These are phyloP conservation scores for Cerrena zonata DNA, from an alignment of 1,284 basidiomycete genomes.

Conservation along the genomic window DNA sequence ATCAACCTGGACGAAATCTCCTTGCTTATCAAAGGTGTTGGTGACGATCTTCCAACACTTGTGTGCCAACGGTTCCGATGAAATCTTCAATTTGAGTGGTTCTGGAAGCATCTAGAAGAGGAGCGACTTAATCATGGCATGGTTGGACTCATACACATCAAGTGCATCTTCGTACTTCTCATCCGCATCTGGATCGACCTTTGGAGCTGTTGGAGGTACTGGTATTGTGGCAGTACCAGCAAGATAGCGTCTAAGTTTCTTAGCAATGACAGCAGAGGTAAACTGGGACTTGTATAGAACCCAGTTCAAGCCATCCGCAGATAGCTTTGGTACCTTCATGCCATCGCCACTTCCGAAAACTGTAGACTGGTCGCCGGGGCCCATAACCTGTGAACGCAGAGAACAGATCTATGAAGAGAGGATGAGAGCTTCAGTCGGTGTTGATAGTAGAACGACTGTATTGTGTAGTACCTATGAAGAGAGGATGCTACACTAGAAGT, in stretches of 20 bases:
- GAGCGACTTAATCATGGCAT: not conserved
- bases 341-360: not conserved
- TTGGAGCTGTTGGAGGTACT: not conserved
- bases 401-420: no score
- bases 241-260: not conserved
- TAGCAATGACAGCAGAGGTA: not conserved
- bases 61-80: not conserved
- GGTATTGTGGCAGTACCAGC: not conserved
- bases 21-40: not conserved
- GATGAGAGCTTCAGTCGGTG: no score
- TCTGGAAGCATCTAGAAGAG: not conserved
- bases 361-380: not conserved
- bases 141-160: not conserved
- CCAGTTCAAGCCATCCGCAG: not conserved
- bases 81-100: not conserved
- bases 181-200: not conserved
- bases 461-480: no score
- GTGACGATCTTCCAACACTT: not conserved
- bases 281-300: not conserved
- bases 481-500: no score
- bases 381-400: not conserved
- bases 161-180: not conserved
- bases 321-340: not conserved
- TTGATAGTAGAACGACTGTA: no score
- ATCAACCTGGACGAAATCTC: not conserved